These are phyloP conservation scores for Zhuliangozyma blackwelliae DNA, from an alignment of 1,139 yeast genomes.

Conservation along the genomic window DNA sequence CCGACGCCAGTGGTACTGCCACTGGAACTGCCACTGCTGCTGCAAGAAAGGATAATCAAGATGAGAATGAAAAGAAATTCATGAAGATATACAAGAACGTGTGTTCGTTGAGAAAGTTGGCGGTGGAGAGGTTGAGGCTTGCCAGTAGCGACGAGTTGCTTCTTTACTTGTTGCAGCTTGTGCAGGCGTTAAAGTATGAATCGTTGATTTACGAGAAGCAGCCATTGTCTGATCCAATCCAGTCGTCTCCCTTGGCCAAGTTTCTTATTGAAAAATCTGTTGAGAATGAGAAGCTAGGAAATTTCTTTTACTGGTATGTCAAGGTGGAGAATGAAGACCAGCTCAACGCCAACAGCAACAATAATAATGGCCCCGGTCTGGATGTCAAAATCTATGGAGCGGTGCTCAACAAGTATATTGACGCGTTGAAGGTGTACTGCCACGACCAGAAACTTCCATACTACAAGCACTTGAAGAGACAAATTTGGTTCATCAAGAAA, in stretches of 20 bases:
- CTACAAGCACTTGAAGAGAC: constrained; percentile 38
- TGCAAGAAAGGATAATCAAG: too few species aligned
- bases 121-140: constrained; percentile 74
- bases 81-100: constrained; percentile 32
- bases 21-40: not conserved
- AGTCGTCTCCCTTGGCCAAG: constrained; percentile 63
- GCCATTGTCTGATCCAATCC: constrained; percentile 10
- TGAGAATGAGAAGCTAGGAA: constrained; percentile 64
- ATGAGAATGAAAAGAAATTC: constrained; percentile 26
- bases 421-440: constrained; percentile 30
- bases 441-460: constrained; percentile 27
- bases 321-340: constrained; percentile 84
- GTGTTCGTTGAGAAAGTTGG: constrained; percentile 65
- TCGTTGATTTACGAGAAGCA: constrained; percentile 22
- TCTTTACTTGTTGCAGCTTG: constrained; percentile 80
- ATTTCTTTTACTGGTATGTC: constrained; percentile 86
- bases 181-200: constrained; percentile 86
- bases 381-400: constrained; percentile 25
- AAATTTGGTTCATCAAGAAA: constrained; percentile 44
- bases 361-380: not conserved
- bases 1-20: constrained; percentile 3
- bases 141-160: constrained; percentile 81
- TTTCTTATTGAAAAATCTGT: constrained; percentile 75
- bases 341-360: constrained; percentile 15
- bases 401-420: constrained; percentile 39